Percentiles rank a stretch among this genome's conserved stretches.
These are phyloP conservation scores for Cyberlindnera nakhonratchasimensis DNA, from an alignment of 805 yeast species.

Conservation along the genomic window DNA sequence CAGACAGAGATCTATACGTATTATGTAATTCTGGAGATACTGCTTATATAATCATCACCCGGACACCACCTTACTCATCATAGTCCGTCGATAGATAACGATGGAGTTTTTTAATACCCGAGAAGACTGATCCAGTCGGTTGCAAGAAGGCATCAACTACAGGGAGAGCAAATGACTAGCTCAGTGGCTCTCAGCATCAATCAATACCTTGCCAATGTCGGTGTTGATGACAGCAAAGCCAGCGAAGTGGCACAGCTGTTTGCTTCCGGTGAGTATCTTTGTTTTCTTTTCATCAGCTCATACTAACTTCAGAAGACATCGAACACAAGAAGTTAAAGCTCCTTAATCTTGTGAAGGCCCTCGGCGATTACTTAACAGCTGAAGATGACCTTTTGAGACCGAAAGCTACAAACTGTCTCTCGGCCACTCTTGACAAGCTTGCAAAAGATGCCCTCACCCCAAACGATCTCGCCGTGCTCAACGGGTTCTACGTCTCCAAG, in stretches of 20 bases:
- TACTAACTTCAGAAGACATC: conserved; percentile 11
- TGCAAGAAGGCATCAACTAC: no score
- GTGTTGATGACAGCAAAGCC: conserved; percentile 32
- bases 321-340: conserved; percentile 8
- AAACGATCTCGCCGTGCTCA: conserved; percentile 38
- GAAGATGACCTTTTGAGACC: conserved; percentile 51
- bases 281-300: not conserved
- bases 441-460: conserved; percentile 30
- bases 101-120: no score
- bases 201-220: conserved; percentile 40
- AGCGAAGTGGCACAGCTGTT: conserved; percentile 29
- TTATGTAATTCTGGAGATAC: no score
- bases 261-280: conserved; percentile 25
- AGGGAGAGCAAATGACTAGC: no score
- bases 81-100: no score
- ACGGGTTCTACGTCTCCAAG: conserved; percentile 58
- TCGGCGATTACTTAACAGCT: conserved; percentile 63
- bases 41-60: no score
- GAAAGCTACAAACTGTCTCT: conserved; percentile 44
- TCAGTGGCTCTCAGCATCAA: conserved; percentile 24
- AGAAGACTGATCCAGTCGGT: no score
- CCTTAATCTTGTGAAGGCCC: conserved; percentile 48
- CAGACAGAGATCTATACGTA: no score
- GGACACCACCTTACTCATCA: no score
- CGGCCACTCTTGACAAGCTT: conserved; percentile 35